Base-by-base conservation (phyloP, 2,329 filamentous ascomycete genomes). In the Colletotrichum falcatum region DNA sequence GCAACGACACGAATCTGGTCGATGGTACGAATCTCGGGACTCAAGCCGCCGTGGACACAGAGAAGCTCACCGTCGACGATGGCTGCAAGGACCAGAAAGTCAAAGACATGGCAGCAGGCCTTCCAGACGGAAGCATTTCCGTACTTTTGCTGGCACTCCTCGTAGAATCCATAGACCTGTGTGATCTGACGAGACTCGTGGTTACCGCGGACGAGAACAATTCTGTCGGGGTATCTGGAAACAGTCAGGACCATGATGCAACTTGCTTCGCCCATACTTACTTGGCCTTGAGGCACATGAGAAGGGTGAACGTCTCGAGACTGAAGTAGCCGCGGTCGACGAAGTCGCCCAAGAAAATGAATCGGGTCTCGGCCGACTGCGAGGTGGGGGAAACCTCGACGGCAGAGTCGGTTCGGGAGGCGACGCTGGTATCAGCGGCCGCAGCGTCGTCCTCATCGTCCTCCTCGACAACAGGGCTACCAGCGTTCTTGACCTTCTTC, bases 51-150 rank as follows among this genome's bases (percentile, higher is more conserved):
- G 81, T 99, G 96, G 39, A 99, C 96, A 80, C 96, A 99, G 78
- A 99, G 97, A 72, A 99, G 97, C 79, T 98, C 94, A 77, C 98
- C 93, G 78, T 99, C 97, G 76, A 99, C 97, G 74, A 99, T 97
- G 72, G 97, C 97, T 66, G 94, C 96, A 28, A 99, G 87, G 2
- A 97, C 97, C 37, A 99, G 89, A 81, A 97, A 99, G 81, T 99
- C 96, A 81, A 99, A 99, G 83, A 99, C 97, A 80, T 99, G 96
- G 73, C 96, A 99, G 81, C 98, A 99, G 70, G 97, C 96, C 82
- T 99, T 97, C 96, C 96, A 99, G n/a, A 99, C 96, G 59, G 97
- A 98, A 16, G 96, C 94, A 78, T 98, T 98, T 78, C 96, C 96
- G 80, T 99, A 99, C 82, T 99, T 99, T 77, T 96, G 92, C 66